Percentiles rank a stretch among this genome's conserved stretches.
These are phyloP conservation scores for Metschnikowia koreensis DNA, from an alignment of 805 yeast species.

Conservation along the genomic window DNA sequence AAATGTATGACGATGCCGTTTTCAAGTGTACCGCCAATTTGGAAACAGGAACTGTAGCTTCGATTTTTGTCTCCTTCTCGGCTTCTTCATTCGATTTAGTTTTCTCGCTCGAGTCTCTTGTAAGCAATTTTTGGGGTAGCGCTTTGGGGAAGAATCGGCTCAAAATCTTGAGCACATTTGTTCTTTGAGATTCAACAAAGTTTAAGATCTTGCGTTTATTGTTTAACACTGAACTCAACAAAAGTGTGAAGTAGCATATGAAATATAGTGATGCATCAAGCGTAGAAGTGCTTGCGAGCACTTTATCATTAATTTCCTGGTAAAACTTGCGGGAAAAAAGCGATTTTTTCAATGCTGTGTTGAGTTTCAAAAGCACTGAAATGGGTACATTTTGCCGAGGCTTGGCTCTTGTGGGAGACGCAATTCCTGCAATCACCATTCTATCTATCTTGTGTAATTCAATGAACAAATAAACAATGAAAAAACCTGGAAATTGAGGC, in stretches of 20 bases:
- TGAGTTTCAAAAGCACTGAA: constrained; percentile 27
- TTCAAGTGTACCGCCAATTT: constrained; percentile 36
- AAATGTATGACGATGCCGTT: constrained; percentile 33
- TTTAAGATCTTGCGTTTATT: constrained; percentile 34
- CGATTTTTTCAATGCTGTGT: constrained; percentile 28
- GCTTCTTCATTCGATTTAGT: background rate
- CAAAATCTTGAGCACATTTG: constrained; percentile 21
- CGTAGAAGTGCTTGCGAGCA: constrained; percentile 32
- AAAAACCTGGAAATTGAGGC: no score
- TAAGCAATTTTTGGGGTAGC: background rate
- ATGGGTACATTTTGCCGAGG: constrained; percentile 20
- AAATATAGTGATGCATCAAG: constrained; percentile 42
- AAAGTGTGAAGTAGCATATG: constrained; percentile 42
- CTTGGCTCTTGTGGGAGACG: constrained; percentile 16
- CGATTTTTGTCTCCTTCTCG: background rate
- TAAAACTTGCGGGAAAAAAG: constrained; percentile 39
- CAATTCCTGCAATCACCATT: constrained; percentile 13
- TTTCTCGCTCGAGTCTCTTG: background rate
- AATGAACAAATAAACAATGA: no score
- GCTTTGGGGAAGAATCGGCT: background rate
- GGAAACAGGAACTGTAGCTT: constrained; percentile 6
- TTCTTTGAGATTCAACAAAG: constrained; percentile 28
- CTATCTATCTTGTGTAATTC: background rate
- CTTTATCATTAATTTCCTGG: constrained; percentile 40
- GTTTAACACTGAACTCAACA: constrained; percentile 35